A percentile compares a stretch with the other conserved stretches of the same genome.
phyloP scores from a whole-genome alignment of 345 rosid species.

The Conringia planisiliqua region DNA sequence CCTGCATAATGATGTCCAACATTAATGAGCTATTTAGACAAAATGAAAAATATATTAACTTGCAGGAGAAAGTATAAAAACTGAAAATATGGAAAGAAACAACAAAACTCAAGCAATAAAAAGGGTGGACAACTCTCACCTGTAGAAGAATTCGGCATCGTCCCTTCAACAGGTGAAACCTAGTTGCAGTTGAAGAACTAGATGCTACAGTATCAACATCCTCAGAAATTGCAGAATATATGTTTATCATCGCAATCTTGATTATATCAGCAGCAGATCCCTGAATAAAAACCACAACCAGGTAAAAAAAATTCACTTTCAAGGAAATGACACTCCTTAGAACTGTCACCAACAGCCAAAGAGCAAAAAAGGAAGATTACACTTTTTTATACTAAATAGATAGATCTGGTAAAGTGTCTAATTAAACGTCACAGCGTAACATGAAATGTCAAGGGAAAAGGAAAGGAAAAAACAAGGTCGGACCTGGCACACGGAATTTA shows the following conservation, averaged over 20 bases:
- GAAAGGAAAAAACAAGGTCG: slow-evolving; percentile 7
- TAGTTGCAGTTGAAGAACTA: slow-evolving; percentile 39
- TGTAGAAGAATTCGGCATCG: slow-evolving; percentile 84
- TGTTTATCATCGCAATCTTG: slow-evolving; percentile 87
- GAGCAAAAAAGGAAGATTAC: background rate
- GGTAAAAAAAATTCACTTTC: background rate
- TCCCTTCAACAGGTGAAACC: slow-evolving; percentile 66
- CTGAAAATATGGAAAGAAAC: background rate
- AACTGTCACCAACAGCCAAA: slow-evolving; percentile 1
- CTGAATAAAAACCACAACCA: slow-evolving; percentile 38
- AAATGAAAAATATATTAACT: background rate
- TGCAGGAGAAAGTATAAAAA: background rate
- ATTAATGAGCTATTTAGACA: background rate
- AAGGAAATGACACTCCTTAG: background rate
- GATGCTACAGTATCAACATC: slow-evolving; percentile 39
- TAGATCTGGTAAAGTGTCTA: background rate
- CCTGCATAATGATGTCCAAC: slow-evolving; percentile 39
- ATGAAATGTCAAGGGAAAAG: background rate
- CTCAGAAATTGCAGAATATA: slow-evolving; percentile 56
- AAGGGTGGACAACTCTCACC: slow-evolving; percentile 38
- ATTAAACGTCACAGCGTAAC: background rate
- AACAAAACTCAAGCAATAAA: background rate
- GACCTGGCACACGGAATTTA: slow-evolving; percentile 97
- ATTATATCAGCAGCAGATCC: slow-evolving; percentile 98
- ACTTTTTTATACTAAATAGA: background rate